Base-by-base conservation (phyloP, 192 early-diverging fungal genomes). In the Backusella macrospora region DNA sequence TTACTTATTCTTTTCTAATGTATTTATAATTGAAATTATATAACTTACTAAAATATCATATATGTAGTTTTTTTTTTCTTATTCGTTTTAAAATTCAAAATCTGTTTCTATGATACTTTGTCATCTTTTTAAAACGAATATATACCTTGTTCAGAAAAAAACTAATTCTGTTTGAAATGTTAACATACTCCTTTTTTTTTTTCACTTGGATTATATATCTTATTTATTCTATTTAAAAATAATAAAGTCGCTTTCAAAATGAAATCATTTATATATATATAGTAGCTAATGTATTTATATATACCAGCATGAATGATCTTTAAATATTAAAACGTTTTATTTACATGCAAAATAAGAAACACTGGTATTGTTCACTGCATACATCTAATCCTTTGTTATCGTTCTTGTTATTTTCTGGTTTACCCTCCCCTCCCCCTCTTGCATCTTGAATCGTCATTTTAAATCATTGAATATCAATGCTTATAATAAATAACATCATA, bases 381-480 rank as follows among this genome's bases (percentile, higher is more conserved):
- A 59, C 26, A 12, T 26, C 26, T 2, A 13, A 10, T 43, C 42
- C 4, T 49, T 49, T 18, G n/a, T 18, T 49, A 8, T 21, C 9
- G 52, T 59, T n/a, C 29, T 34, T 34, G 2, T 59, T 59, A 21
- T 59, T 59, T 10, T 59, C 52, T 23, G 26, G 7, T 49, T 59
- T 59, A 13, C 1, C 12, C 4, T 55, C 49, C 23, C 23, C 21
- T 55, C 49, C 18, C 49, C 49, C 18, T 21, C 52, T 26, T 59
- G 9, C 52, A 26, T 59, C 52, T 26, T 59, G 9, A 59, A 59
- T 59, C 52, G 52, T 59, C 52, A 59, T 59, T 59, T 59, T 59
- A 59, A 59, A 59, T 59, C 52, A 59, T 59, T 59, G 26, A 26
- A 9, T 59, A 59, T 26, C 21, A 59, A 59, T 59, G 21, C 7